Evolutionary conservation across 345 rosid genomes (phyloP), one percentile per base, ranked within the genome.

Genomic region (Schrenkiella parvula): DNA sequence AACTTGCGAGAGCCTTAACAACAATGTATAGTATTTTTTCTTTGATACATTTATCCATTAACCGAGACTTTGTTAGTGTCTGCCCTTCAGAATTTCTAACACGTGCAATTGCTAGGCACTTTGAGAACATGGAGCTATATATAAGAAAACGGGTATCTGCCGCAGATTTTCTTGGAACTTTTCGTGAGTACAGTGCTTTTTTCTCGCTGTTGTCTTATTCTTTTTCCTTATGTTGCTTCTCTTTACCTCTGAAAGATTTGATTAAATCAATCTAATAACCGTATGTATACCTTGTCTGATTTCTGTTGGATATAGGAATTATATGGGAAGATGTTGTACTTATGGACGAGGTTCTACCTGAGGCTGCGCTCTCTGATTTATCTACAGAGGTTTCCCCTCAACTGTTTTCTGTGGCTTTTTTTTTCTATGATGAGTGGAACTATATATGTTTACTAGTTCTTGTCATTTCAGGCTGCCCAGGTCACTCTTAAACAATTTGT

Each of bases 241-340:
- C 43, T 46, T 72, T 52, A 28, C 32, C 39, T 39, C 21, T 23
- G 43, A 26, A 64, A 51, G 35, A 23, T 68, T 68, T 48, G 28
- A 37, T 9, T 26, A n/a, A 66, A 68, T 19, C n/a, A 42, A 42
- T 63, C 64, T 66, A 26, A 35, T 46, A n/a, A 47, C 22, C 6
- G 0, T 53, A 70, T 77, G 0, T 53, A 70, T 77, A 46, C 66
- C 72, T 69, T 44, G 41, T 46, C 23, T 53, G 69, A 56, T 74
- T 57, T 66, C 56, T 72, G 60, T 31, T 72, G 70, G 46, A 70
- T 72, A 73, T 80, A 95, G 98, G 91, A 80, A 77, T 83, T 44
- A 81, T 95, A 62, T 95, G 98, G 99, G 82, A 80, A 68, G 97
- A 90, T 82, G 97, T 88, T 35, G 88, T 86, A 44, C 77, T 92